phyloP scores from a whole-genome alignment of 192 early-diverging fungal species.

The Backusella australiensis region DNA sequence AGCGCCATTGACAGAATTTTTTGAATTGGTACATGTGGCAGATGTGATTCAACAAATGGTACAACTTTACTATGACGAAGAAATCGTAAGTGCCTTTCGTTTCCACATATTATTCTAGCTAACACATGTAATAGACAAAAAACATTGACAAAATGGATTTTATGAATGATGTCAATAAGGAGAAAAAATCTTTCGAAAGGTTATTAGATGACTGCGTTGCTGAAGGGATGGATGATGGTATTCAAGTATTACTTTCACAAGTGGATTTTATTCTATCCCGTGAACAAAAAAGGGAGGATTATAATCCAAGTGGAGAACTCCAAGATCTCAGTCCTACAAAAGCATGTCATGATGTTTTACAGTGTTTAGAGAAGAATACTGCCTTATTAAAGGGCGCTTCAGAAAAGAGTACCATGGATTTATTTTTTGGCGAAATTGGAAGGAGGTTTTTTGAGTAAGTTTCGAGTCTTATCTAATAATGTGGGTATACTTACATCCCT shows the following conservation, averaged over 20 bases:
- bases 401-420: slow-evolving; percentile 84
- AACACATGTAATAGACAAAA: slow-evolving; percentile 33
- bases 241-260: slow-evolving; percentile 81
- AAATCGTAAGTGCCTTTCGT: slow-evolving; percentile 55
- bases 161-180: slow-evolving; percentile 86
- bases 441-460: slow-evolving; percentile 82
- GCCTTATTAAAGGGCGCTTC: slow-evolving; percentile 70
- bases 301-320: slow-evolving; percentile 61
- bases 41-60: slow-evolving; percentile 94
- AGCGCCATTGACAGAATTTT: slow-evolving; percentile 76
- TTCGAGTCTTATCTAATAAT: too few species aligned
- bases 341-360: slow-evolving; percentile 77
- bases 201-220: slow-evolving; percentile 90
- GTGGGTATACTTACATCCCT: background rate
- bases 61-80: slow-evolving; percentile 89
- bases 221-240: slow-evolving; percentile 88
- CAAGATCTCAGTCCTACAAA: slow-evolving; percentile 73
- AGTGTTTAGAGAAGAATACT: slow-evolving; percentile 74
- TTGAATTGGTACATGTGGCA: slow-evolving; percentile 91
- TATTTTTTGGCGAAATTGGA: slow-evolving; percentile 89
- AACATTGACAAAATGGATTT: slow-evolving; percentile 91
- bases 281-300: slow-evolving; percentile 70
- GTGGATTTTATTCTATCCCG: slow-evolving; percentile 77
- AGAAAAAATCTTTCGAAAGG: slow-evolving; percentile 87
- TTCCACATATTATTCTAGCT: background rate